Conservation (phyloP, 352 stramenopile genomes). For the Phytophthora constricta region DNA sequence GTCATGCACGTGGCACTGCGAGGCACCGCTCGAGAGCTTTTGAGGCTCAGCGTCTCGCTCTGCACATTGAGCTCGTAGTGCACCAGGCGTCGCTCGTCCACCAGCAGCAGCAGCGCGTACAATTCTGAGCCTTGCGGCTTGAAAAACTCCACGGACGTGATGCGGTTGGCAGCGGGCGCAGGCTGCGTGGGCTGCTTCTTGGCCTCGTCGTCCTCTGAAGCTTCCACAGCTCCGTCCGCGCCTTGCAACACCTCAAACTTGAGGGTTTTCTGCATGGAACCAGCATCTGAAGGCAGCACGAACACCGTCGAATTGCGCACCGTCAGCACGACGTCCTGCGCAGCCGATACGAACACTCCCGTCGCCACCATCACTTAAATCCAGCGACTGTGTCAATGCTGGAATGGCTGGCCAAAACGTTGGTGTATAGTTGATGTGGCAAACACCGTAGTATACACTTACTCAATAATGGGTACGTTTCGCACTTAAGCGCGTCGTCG, state of each 20-base stretch:
- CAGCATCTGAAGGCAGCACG: conserved; percentile 37
- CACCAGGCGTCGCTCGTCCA: conserved; percentile 76
- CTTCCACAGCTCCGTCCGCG: conserved; percentile 24
- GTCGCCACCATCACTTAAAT: conserved; percentile 61
- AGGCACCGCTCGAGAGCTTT: conserved; percentile 52
- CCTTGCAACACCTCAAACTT: conserved; percentile 56
- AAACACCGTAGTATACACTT: no score
- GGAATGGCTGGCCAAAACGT: conserved; percentile 26
- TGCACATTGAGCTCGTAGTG: conserved; percentile 73
- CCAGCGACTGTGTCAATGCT: conserved; percentile 5
- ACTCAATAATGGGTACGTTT: conserved; percentile 34
- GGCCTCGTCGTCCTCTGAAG: conserved; percentile 7
- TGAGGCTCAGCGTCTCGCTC: conserved; percentile 45
- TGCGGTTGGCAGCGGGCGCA: conserved; percentile 40
- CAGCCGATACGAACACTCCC: conserved; percentile 56
- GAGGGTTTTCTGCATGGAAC: conserved; percentile 28
- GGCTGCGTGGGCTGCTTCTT: conserved; percentile 41
- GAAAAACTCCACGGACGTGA: conserved; percentile 55
- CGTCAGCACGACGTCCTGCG: conserved; percentile 47
- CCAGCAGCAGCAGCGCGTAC: conserved; percentile 61
- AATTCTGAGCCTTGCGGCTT: conserved; percentile 16
- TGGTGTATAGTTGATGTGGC: no score
- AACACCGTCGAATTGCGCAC: conserved; percentile 71
- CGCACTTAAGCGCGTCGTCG: background rate
- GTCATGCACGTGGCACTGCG: conserved; percentile 80